phyloP scores from a whole-genome alignment of 31 red algal species.

The Porphyra umbilicalis region DNA sequence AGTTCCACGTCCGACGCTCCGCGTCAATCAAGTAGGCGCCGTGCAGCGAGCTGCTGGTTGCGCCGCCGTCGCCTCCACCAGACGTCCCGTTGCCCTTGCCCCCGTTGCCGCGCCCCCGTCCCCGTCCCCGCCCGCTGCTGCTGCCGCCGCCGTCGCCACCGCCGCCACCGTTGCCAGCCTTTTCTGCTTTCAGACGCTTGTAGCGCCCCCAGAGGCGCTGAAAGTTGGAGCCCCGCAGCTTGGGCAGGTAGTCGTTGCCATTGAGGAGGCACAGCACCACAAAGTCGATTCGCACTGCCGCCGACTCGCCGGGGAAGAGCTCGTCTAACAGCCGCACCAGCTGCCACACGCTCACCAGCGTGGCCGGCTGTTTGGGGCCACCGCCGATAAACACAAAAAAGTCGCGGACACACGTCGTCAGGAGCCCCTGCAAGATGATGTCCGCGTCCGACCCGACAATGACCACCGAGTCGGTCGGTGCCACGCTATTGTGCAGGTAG shows the following conservation, averaged over 20 bases:
- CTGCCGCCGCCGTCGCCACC: neutral
- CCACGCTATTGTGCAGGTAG: slow-evolving; percentile 33
- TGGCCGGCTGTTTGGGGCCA: slow-evolving; percentile 7
- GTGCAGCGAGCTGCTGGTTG: slow-evolving; percentile 7
- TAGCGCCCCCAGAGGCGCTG: slow-evolving; percentile 31
- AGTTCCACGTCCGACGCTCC: slow-evolving; percentile 40
- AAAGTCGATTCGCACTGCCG: slow-evolving; percentile 56
- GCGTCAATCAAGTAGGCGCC: slow-evolving; percentile 35
- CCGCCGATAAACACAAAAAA: slow-evolving; percentile 55
- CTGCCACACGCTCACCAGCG: slow-evolving; percentile 51
- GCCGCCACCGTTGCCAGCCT: neutral
- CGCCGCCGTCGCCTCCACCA: neutral
- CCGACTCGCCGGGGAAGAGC: slow-evolving; percentile 58
- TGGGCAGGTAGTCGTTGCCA: slow-evolving; percentile 89
- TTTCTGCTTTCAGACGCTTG: neutral
- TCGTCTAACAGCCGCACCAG: slow-evolving; percentile 35
- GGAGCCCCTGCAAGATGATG: slow-evolving; percentile 68
- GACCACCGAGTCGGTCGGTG: slow-evolving; percentile 38
- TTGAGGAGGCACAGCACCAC: slow-evolving; percentile 59
- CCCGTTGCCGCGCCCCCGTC: neutral
- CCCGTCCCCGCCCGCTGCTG: neutral
- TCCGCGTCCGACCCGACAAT: slow-evolving; percentile 82
- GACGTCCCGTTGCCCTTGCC: neutral
- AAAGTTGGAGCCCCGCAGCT: slow-evolving; percentile 54
- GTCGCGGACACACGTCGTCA: slow-evolving; percentile 53